Evolutionary conservation across 1,284 basidiomycete genomes (phyloP), one percentile per base, ranked within the genome.

Genomic region (Ganoderma multipileum): DNA sequence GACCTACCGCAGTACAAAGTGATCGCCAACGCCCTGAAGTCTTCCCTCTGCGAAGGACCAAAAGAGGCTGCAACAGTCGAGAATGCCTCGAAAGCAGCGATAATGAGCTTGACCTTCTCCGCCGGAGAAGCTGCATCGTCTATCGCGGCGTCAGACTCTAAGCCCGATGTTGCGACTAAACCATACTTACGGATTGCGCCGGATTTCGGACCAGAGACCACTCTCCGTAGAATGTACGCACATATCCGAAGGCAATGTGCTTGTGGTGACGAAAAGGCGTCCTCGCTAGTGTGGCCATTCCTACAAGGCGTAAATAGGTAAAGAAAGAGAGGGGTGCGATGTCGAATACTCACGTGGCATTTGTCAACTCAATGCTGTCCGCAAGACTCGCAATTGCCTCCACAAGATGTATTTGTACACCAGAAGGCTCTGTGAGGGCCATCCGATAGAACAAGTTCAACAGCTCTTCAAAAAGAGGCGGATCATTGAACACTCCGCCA

Each of bases 381-480:
- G 90, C 91, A 73, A 95, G 88, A 16, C 84, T 83, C 2, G 86
- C 84, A 39, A 97, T 81, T 28, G 94, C 88, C 70, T 93, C 91
- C 3, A 96, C 84, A 58, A 98, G 86, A 70, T 93, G 87, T 0
- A 88, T 81, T 76, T 96, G 94, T 28, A 96, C 87, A 0, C 77
- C 80, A 0, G 93, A 89, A 0, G 90, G 83, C 77, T 98, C 96
- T 2, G 93, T 94, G 86, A 98, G 91, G 0, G 93, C 93, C 79
- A 98, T 90, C 2, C 97, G 89, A 78, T 97, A 96, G 78, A 91
- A 95, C 11, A 99, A 82, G 61, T 92, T 93, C 76, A 93, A 89
- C 65, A 99, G 89, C 81, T 99, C 97, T 60, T 96, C 94, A 75
- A 98, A 97, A 42, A 96, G 89, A 0, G 90, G 86, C 1, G 89